These are phyloP conservation scores for Dryadomyces quercus-mongolicae DNA, from an alignment of 2,329 filamentous ascomycete species.

Conservation along the genomic window DNA sequence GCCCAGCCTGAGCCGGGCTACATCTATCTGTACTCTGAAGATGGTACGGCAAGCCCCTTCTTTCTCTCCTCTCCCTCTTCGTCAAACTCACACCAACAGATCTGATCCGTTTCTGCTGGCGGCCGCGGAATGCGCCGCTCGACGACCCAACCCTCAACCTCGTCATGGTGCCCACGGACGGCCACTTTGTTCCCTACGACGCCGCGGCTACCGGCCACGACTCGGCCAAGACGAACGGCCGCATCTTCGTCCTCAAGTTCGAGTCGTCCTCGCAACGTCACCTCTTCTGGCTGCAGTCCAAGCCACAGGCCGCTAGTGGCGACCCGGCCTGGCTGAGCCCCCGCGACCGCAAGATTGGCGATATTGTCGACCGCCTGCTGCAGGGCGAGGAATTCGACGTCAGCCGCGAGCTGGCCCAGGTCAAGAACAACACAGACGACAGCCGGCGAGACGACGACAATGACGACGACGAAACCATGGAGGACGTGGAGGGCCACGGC, in stretches of 20 bases:
- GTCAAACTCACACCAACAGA: constrained; percentile 36
- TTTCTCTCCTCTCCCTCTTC: too few relatives aligned
- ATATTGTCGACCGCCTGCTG: constrained; percentile 73
- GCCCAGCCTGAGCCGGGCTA: constrained; percentile 66
- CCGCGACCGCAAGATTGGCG: constrained; percentile 74
- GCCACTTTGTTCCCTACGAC: constrained; percentile 74
- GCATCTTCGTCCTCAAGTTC: constrained; percentile 91
- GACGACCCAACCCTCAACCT: constrained; percentile 75
- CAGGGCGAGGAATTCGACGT: constrained; percentile 86
- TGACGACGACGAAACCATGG: constrained; percentile 67
- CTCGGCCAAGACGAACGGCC: constrained; percentile 63
- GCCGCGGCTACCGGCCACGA: constrained; percentile 41
- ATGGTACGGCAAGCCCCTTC: too few relatives aligned
- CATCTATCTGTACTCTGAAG: constrained; percentile 84
- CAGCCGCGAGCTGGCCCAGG: constrained; percentile 53
- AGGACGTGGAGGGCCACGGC: constrained; percentile 59
- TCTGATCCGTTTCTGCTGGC: constrained; percentile 95
- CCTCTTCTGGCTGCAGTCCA: constrained; percentile 94
- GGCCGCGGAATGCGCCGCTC: constrained; percentile 58
- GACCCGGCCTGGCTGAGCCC: constrained; percentile 72
- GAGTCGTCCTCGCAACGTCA: constrained; percentile 80
- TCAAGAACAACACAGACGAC: constrained; percentile 37
- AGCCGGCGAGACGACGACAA: constrained; percentile 39
- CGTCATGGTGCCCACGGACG: constrained; percentile 86
- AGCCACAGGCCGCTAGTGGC: constrained; percentile 57